Base-by-base conservation (phyloP, 768 basidiomycete genomes). In the Mycena haematopus region DNA sequence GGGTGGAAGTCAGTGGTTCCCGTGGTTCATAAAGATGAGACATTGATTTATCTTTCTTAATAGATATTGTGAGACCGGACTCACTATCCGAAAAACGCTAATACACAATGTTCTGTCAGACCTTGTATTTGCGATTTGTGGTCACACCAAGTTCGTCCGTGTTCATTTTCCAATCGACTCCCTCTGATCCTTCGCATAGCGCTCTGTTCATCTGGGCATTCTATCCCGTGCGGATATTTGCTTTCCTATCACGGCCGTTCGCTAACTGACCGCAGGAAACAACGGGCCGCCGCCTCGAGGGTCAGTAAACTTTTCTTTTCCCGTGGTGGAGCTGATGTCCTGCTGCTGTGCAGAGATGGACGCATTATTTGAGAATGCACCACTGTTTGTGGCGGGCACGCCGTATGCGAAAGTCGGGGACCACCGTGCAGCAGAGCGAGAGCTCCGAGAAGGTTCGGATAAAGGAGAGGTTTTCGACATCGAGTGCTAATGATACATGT, bases 71-170 rank as follows among this genome's bases (percentile, higher is more conserved):
- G 47, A 21, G 71, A n/a, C 67, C 15, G 29, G n/a, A 4, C 14
- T 1, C 7, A n/a, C 9, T 15, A 22, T 42, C 14, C 11, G 19
- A 22, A 1, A 3, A 17, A 31, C 29, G 29, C 29, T 2, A 11
- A 6, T 54, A 19, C n/a, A 45, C 17, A 42, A 9, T 17, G 47
- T 47, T 36, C 33, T 17, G 21, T 6, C 33, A 77, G 78, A 81
- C 60, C 74, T 81, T 15, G 80, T 81, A 3, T 81, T 80, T 46
- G 80, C 79, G 0, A 80, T 82, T 52, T 80, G 78, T 56, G 76
- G 79, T 2, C 79, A 80, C 65, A 79, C 80, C 2, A 82, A 82
- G 78, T 77, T 46, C 56, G 75, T 66, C 1, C 13, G 21, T 35
- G 15, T 9, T 17, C 29, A 24, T 27, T 17, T 17, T 17, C 35